Percentiles rank a stretch among this genome's conserved stretches.
phyloP scores from a whole-genome alignment of 441 rosid genomes.

The Pelargonium myrrhifolium region DNA sequence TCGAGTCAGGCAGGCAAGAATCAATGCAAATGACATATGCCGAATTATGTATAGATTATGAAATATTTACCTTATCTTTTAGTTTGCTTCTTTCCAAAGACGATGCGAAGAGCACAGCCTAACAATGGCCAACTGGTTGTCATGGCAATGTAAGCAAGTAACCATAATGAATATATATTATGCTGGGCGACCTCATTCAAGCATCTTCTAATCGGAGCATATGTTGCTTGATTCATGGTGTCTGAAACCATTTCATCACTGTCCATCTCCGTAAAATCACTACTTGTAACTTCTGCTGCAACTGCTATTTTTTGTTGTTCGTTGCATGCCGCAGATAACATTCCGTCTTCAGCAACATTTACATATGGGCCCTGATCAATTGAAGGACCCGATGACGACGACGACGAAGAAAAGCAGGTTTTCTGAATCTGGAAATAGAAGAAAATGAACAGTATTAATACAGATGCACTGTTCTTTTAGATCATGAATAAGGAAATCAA shows the following conservation, averaged over 20 bases:
- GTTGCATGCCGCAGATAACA: conserved; percentile 25
- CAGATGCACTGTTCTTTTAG: not conserved
- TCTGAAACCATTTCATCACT: conserved; percentile 1
- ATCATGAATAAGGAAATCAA: not conserved
- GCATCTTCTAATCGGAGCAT: conserved; percentile 9
- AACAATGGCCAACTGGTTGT: conserved; percentile 20
- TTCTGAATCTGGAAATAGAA: conserved; percentile 12
- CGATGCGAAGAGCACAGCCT: conserved; percentile 16
- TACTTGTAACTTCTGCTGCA: not conserved
- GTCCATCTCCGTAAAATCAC: not conserved
- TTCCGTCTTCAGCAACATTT: conserved; percentile 19
- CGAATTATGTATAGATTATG: too few species aligned
- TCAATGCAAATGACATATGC: too few species aligned
- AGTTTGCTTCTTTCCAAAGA: conserved; percentile 7
- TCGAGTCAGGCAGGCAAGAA: too few species aligned
- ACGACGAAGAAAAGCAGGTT: not conserved
- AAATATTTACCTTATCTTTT: not conserved
- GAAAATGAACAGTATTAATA: not conserved
- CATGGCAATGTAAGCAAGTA: conserved; percentile 21
- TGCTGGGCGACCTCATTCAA: conserved; percentile 10
- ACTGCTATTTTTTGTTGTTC: conserved; percentile 15
- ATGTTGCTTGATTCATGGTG: not conserved
- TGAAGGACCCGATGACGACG: conserved; percentile 13
- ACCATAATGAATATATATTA: conserved; percentile 16
- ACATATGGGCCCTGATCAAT: conserved; percentile 24